A percentile compares a stretch with the other conserved stretches of the same genome.
Conservation (phyloP, 2,329 filamentous ascomycete species). For the Teratosphaeria gauchensis region DNA sequence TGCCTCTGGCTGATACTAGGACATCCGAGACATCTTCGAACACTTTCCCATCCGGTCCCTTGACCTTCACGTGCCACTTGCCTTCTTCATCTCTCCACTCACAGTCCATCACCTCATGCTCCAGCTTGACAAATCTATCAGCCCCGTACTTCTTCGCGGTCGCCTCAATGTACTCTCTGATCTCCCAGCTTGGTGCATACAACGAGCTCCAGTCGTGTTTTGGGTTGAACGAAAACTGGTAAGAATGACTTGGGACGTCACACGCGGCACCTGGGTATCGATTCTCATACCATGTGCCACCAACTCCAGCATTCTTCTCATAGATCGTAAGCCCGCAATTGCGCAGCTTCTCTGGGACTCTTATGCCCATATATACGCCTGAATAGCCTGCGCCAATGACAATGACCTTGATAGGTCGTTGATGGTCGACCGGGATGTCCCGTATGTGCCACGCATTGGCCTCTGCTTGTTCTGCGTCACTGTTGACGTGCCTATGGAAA, state of each 20-base stretch:
- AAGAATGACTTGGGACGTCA: conserved; percentile 31
- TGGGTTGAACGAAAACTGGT: conserved; percentile 28
- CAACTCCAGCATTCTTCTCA: conserved; percentile 32
- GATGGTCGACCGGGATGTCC: conserved; percentile 33
- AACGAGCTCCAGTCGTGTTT: conserved; percentile 22
- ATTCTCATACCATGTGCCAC: conserved; percentile 34
- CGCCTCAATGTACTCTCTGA: conserved; percentile 32
- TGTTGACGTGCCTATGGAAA: too few relatives aligned
- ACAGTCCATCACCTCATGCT: conserved; percentile 29
- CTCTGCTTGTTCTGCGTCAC: background rate
- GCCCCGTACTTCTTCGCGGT: conserved; percentile 32
- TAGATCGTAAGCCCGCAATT: conserved; percentile 34
- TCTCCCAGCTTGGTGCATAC: conserved; percentile 32
- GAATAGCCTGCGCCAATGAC: conserved; percentile 31
- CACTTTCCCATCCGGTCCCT: conserved; percentile 15
- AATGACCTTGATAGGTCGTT: conserved; percentile 33
- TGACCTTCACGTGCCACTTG: conserved; percentile 30
- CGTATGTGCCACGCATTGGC: conserved; percentile 22
- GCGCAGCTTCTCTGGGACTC: conserved; percentile 32
- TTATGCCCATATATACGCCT: conserved; percentile 35
- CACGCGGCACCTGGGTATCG: conserved; percentile 36
- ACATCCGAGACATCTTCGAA: conserved; percentile 26
- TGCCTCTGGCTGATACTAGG: conserved; percentile 24
- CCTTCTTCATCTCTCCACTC: conserved; percentile 29
- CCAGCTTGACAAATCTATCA: conserved; percentile 29